Conservation (phyloP, 1,284 basidiomycete species). For the Tilletia setariae region DNA sequence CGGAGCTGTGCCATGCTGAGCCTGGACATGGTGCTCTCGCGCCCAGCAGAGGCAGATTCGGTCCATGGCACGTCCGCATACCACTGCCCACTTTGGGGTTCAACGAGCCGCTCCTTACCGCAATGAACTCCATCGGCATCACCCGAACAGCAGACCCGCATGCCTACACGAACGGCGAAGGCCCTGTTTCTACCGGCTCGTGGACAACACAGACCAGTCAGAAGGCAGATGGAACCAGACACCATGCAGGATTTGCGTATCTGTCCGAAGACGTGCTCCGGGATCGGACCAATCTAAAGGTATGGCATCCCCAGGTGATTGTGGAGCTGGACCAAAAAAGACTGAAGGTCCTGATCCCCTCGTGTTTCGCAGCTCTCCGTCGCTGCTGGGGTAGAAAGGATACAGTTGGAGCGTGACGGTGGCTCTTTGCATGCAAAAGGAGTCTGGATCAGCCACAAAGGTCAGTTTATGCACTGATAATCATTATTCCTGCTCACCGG, state of each 20-base stretch:
- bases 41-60: neutral
- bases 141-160: slow-evolving; percentile 17
- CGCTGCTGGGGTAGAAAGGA: slow-evolving; percentile 12
- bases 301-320: neutral
- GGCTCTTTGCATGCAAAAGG: slow-evolving; percentile 17
- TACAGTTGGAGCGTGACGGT: slow-evolving; percentile 10
- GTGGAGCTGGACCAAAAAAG: neutral
- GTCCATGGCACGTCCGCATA: neutral
- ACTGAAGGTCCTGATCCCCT: neutral
- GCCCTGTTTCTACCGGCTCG: slow-evolving; percentile 18
- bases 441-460: slow-evolving; percentile 17
- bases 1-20: neutral
- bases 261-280: slow-evolving; percentile 19
- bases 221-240: slow-evolving; percentile 15
- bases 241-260: slow-evolving; percentile 22
- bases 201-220: slow-evolving; percentile 16
- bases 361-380: slow-evolving; percentile 16
- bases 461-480: neutral
- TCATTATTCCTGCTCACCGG: neutral
- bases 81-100: neutral
- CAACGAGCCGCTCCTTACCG: slow-evolving; percentile 12
- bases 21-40: neutral
- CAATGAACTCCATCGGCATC: slow-evolving; percentile 14
- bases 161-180: neutral
- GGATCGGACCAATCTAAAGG: slow-evolving; percentile 1